These are phyloP conservation scores for Fusarium praegraminearum DNA, from an alignment of 2,329 filamentous ascomycete species.

Conservation along the genomic window DNA sequence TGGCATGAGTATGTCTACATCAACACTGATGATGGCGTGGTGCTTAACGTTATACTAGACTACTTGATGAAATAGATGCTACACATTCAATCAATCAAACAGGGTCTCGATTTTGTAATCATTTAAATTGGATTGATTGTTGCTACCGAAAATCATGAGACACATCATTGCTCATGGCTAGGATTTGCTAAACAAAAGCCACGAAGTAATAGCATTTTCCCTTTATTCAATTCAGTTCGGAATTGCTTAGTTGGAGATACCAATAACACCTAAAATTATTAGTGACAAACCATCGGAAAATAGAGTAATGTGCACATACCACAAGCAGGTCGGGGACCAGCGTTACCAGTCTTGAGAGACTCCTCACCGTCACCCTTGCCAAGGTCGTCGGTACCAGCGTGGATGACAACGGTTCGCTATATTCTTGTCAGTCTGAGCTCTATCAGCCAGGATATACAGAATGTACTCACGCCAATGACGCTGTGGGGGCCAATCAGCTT, in stretches of 20 bases:
- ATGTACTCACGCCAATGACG: constrained; percentile 83
- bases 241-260: constrained; percentile 76
- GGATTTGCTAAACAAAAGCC: neutral
- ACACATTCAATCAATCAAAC: neutral
- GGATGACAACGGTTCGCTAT: constrained; percentile 93
- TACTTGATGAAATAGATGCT: too few species aligned
- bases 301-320: constrained; percentile 66
- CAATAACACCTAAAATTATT: constrained; percentile 77
- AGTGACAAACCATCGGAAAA: constrained; percentile 10
- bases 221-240: constrained; percentile 18
- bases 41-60: constrained; percentile 5
- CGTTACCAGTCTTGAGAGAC: constrained; percentile 98
- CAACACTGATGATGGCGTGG: neutral
- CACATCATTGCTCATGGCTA: constrained; percentile 1
- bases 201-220: neutral
- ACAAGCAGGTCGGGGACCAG: constrained; percentile 91
- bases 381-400: constrained; percentile 96
- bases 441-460: neutral
- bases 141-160: constrained; percentile 31
- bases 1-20: constrained; percentile 12
- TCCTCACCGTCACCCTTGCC: constrained; percentile 92
- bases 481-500: constrained; percentile 97
- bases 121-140: constrained; percentile 31
- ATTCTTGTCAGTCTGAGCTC: constrained; percentile 8
- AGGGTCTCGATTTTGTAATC: neutral